A percentile compares a stretch with the other conserved stretches of the same genome.
Evolutionary conservation across 805 yeast species (phyloP).

Genomic region (Ogataea glucozyma): DNA sequence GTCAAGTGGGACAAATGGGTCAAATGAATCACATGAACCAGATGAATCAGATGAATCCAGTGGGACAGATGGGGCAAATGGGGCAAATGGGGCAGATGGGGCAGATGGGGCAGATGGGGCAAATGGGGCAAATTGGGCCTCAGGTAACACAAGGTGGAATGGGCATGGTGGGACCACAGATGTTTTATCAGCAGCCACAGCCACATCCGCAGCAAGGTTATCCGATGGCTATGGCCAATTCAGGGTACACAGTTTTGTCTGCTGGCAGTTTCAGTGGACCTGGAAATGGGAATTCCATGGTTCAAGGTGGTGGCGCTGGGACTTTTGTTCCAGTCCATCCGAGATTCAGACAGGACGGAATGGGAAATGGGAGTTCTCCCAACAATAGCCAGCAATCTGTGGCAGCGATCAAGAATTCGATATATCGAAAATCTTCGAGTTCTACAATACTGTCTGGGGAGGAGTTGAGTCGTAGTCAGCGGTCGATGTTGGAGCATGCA

Average conservation of each 20-base stretch:
- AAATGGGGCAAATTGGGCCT: slow-evolving; percentile 1
- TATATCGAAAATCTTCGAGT: slow-evolving; percentile 24
- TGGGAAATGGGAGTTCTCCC: slow-evolving; percentile 2
- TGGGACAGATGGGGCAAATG: neutral
- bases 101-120: neutral
- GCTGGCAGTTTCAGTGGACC: slow-evolving; percentile 4
- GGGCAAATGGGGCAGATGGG: slow-evolving; percentile 1
- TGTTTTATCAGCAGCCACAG: slow-evolving; percentile 8
- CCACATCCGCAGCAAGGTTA: slow-evolving; percentile 3
- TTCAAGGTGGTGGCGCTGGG: slow-evolving; percentile 2
- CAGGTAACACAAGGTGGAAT: too few relatives aligned
- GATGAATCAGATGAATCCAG: neutral
- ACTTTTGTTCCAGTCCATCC: slow-evolving; percentile 21
- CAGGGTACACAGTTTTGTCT: slow-evolving; percentile 14
- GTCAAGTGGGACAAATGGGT: slow-evolving; percentile 1
- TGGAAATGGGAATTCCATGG: neutral
- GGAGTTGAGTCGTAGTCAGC: slow-evolving; percentile 21
- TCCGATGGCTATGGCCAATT: slow-evolving; percentile 6
- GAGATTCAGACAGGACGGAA: slow-evolving; percentile 18
- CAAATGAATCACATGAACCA: neutral
- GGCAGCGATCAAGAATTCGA: slow-evolving; percentile 22
- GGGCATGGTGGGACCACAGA: slow-evolving; percentile 7
- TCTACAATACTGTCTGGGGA: slow-evolving; percentile 26
- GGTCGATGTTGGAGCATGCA: slow-evolving; percentile 22
- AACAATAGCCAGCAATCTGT: slow-evolving; percentile 16